Evolutionary conservation across 2,329 filamentous ascomycete genomes (phyloP), one percentile per base, ranked within the genome.

Genomic region (Aspergillus aculeatus): DNA sequence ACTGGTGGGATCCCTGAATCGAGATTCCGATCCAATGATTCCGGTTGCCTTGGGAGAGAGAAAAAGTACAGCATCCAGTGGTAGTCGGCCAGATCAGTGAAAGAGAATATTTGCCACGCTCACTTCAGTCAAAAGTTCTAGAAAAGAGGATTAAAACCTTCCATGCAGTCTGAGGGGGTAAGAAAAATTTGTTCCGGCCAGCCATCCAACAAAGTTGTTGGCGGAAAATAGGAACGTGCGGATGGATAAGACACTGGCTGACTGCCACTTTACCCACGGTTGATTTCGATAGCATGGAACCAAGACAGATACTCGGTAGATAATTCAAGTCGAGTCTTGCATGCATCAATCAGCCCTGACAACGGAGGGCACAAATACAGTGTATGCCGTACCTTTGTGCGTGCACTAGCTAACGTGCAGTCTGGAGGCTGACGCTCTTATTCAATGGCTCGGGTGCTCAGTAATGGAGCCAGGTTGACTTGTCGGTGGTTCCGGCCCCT

Each of bases 71-170:
- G 32, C 44, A 48, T n/a, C 53, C 53, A 38, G 53, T 55, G 41
- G 53, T 3, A 55, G 16, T 56, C 53, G 41, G 23, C 26, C 38
- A 57, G 24, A 26, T 38, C 58, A 24, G 23, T 47, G 29, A 9
- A 11, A 41, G 35, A 38, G 19, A 23, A 26, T 56, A 41, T 57
- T 53, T 50, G 56, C 51, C 56, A 62, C 59, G 50, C 49, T 41
- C 58, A 47, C 53, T 50, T 51, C 29, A 19, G 48, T 35, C 41
- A 56, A 56, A 31, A 35, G 56, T 68, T 69, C 65, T 66, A 64
- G 66, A 68, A 68, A 55, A 56, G 26, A 50, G 14, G 47, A 54
- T 62, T 62, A 24, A 24, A 56, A 57, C 58, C 57, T 68, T 68
- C 66, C 57, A 63, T 69, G 66, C 66, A 67, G 60, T 41, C 47